Evolutionary conservation across 2,329 filamentous ascomycete genomes (phyloP).

Genomic region (Cladophialophora chaetospira): DNA sequence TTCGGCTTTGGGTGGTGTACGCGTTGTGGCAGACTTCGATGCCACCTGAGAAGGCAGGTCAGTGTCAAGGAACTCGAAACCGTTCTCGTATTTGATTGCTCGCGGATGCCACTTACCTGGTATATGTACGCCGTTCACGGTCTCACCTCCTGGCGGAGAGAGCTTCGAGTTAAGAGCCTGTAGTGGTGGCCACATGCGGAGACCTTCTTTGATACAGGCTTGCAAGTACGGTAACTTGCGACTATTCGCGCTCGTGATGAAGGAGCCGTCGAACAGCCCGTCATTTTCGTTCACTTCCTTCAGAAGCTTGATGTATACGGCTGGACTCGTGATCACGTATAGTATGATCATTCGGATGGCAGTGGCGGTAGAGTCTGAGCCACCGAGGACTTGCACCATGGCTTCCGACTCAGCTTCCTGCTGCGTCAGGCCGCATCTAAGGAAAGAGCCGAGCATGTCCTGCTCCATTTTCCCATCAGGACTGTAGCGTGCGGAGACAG

Average conservation of each 20-base stretch:
- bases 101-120: too few relatives aligned
- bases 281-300: conserved; percentile 39
- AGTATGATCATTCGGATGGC: conserved; percentile 16
- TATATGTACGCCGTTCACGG: conserved; percentile 42
- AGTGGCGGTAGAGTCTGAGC: conserved; percentile 14
- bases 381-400: conserved; percentile 21
- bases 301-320: conserved; percentile 16
- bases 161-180: conserved; percentile 37
- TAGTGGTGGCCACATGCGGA: conserved; percentile 51
- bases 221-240: conserved; percentile 46
- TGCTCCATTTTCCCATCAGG: conserved; percentile 21
- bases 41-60: conserved; percentile 51
- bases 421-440: conserved; percentile 32
- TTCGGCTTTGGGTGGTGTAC: conserved; percentile 72
- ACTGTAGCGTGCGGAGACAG: conserved; percentile 32
- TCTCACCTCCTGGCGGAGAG: conserved; percentile 35
- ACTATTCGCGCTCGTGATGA: conserved; percentile 10
- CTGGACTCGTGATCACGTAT: conserved; percentile 13
- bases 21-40: conserved; percentile 56
- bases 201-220: conserved; percentile 53
- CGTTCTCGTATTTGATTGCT: too few relatives aligned
- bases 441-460: conserved; percentile 38
- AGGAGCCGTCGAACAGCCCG: conserved; percentile 41
- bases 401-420: conserved; percentile 17
- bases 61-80: too few relatives aligned